Evolutionary conservation across 2,329 filamentous ascomycete genomes (phyloP).

Genomic region (Zymoseptoria crescenta): DNA sequence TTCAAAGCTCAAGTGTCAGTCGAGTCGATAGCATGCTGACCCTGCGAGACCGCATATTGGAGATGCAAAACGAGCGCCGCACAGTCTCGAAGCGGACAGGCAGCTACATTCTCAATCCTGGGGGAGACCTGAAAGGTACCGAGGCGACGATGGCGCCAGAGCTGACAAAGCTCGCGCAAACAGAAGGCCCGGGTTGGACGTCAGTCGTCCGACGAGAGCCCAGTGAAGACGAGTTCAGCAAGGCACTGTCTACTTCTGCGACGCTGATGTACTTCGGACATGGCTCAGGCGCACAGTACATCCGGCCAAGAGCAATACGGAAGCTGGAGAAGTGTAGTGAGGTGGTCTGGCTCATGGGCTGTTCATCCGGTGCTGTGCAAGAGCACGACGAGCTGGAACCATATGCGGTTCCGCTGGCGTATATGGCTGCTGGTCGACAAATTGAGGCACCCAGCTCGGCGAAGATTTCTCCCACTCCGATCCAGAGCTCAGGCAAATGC

Average conservation of each 20-base stretch:
- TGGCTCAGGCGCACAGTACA: slow-evolving; percentile 89
- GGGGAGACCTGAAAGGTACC: slow-evolving; percentile 72
- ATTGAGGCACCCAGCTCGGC: not conserved
- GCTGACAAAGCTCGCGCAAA: slow-evolving; percentile 41
- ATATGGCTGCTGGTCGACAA: slow-evolving; percentile 70
- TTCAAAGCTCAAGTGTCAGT: slow-evolving; percentile 71
- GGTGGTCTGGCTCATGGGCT: slow-evolving; percentile 80
- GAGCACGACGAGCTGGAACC: slow-evolving; percentile 83
- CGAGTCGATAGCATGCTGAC: slow-evolving; percentile 80
- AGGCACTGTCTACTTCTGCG: slow-evolving; percentile 56
- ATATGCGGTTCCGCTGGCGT: slow-evolving; percentile 84
- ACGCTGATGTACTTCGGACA: slow-evolving; percentile 92
- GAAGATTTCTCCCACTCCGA: not conserved
- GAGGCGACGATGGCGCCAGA: slow-evolving; percentile 64
- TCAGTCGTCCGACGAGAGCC: slow-evolving; percentile 62
- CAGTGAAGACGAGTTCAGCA: slow-evolving; percentile 68
- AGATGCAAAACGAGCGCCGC: slow-evolving; percentile 36
- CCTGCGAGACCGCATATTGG: slow-evolving; percentile 66
- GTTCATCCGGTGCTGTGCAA: slow-evolving; percentile 72
- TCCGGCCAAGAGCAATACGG: slow-evolving; percentile 74
- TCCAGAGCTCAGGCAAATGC: slow-evolving; percentile 20
- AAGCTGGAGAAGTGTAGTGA: slow-evolving; percentile 46
- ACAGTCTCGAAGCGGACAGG: slow-evolving; percentile 49
- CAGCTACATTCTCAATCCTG: slow-evolving; percentile 84
- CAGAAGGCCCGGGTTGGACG: slow-evolving; percentile 48